Evolutionary conservation across 148 eudicot genomes (phyloP).

Genomic region (Fagopyrum tataricum): DNA sequence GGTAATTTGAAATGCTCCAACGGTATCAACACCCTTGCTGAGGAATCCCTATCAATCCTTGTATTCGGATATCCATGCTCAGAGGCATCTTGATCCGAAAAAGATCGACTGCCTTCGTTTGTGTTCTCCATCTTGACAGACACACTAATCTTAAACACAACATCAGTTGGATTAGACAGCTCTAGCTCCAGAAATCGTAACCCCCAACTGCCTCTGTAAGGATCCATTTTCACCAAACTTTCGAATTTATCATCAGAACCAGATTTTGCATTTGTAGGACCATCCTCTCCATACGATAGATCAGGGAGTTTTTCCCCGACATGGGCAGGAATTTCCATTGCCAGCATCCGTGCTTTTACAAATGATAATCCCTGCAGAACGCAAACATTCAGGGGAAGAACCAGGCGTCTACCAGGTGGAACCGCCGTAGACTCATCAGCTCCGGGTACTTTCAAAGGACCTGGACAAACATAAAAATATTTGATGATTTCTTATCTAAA

Average conservation of each 20-base stretch:
- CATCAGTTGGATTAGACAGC: slow-evolving; percentile 90
- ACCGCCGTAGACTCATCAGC: slow-evolving; percentile 26
- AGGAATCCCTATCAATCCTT: slow-evolving; percentile 80
- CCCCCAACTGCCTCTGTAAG: slow-evolving; percentile 99
- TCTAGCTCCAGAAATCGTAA: slow-evolving; percentile 88
- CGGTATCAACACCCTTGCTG: slow-evolving; percentile 91
- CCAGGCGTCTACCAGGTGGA: slow-evolving; percentile 89
- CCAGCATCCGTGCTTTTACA: slow-evolving; percentile 81
- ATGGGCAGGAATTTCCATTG: slow-evolving; percentile 94
- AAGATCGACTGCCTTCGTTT: slow-evolving; percentile 21
- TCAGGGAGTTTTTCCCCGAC: slow-evolving; percentile 47
- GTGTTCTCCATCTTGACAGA: slow-evolving; percentile 65
- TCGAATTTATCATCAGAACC: slow-evolving; percentile 39
- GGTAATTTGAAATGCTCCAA: slow-evolving; percentile 92
- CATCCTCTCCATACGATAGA: slow-evolving; percentile 26
- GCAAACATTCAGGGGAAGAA: slow-evolving; percentile 76
- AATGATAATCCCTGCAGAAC: slow-evolving; percentile 88
- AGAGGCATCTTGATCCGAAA: slow-evolving; percentile 26
- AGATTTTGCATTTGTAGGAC: slow-evolving; percentile 19
- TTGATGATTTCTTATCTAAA: not conserved
- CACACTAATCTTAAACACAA: slow-evolving; percentile 70
- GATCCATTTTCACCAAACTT: slow-evolving; percentile 74
- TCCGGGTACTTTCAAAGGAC: slow-evolving; percentile 41
- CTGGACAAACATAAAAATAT: slow-evolving; percentile 25
- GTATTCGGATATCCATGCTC: slow-evolving; percentile 80